A percentile compares a stretch with the other conserved stretches of the same genome.
These are phyloP conservation scores for Sanguinoderma infundibulare DNA, from an alignment of 1,284 basidiomycete genomes.

Conservation along the genomic window DNA sequence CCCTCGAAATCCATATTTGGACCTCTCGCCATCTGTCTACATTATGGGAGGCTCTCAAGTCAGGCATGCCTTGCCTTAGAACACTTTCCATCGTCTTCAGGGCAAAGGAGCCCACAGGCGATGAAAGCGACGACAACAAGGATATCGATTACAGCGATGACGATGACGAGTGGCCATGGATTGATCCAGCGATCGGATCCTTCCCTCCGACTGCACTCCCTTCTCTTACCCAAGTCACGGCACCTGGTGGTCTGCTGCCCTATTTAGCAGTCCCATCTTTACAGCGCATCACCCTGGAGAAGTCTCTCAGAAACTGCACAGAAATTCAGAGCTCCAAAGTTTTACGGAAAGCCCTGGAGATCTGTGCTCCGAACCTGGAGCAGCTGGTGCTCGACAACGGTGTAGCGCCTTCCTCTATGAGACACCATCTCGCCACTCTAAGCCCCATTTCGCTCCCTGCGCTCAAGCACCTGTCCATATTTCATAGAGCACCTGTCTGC, in stretches of 20 bases:
- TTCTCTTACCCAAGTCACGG: neutral
- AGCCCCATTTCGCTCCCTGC: neutral
- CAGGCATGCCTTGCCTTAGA: neutral
- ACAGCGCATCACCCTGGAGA: neutral
- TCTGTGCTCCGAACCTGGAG: neutral
- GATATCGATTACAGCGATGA: too few relatives aligned
- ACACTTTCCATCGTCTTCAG: neutral
- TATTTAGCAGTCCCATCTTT: neutral
- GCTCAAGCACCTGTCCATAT: neutral
- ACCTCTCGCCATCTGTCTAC: neutral
- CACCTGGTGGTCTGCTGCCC: neutral
- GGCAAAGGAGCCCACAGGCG: too few relatives aligned
- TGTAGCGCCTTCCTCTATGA: too few relatives aligned
- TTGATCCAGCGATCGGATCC: neutral
- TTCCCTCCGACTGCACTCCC: neutral
- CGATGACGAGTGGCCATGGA: neutral
- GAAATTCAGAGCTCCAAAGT: too few relatives aligned
- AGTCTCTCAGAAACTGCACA: neutral
- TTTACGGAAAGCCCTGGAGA: neutral
- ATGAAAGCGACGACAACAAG: too few relatives aligned
- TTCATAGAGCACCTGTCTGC: neutral
- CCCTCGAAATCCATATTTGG: neutral
- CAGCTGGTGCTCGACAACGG: neutral
- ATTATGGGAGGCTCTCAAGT: neutral
- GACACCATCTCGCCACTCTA: too few relatives aligned